Evolutionary conservation across 176 grass and related monocot genomes (phyloP).

Genomic region (Chrysopogon serrulatus): DNA sequence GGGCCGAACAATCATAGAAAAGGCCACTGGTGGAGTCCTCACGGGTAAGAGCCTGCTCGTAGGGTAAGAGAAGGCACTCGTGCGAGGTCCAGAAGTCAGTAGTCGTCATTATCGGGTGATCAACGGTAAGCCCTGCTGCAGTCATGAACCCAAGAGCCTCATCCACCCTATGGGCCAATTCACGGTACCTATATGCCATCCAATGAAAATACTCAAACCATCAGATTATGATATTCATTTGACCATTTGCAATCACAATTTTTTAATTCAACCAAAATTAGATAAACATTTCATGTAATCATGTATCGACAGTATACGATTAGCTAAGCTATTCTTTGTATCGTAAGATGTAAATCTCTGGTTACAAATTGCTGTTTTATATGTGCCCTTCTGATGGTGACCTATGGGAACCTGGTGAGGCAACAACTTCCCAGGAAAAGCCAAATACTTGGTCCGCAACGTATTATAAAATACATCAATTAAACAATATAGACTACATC

Average conservation of each 20-base stretch:
- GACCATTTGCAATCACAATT: background rate
- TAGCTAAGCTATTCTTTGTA: background rate
- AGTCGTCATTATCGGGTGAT: slow-evolving; percentile 96
- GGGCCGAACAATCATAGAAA: slow-evolving; percentile 94
- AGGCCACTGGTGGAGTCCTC: slow-evolving; percentile 89
- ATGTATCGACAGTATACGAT: background rate
- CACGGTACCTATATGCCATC: slow-evolving; percentile 64
- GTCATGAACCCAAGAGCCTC: slow-evolving; percentile 97
- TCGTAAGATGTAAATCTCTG: background rate
- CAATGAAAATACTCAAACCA: background rate
- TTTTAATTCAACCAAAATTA: background rate
- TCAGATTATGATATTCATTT: slow-evolving; percentile 1
- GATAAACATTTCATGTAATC: background rate
- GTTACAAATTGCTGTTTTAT: background rate
- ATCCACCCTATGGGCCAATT: slow-evolving; percentile 85
- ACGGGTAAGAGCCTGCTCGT: slow-evolving; percentile 90
- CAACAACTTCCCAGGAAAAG: background rate
- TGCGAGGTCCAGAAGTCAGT: slow-evolving; percentile 98
- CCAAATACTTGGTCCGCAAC: background rate
- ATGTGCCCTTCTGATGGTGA: background rate
- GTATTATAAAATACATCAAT: background rate
- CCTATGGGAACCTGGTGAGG: background rate
- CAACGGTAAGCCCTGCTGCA: slow-evolving; percentile 77
- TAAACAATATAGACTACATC: background rate
- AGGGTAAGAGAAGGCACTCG: slow-evolving; percentile 92